A percentile compares a stretch with the other conserved stretches of the same genome.
These are phyloP conservation scores for Citrus reticulata DNA, from an alignment of 345 rosid species.

Conservation along the genomic window DNA sequence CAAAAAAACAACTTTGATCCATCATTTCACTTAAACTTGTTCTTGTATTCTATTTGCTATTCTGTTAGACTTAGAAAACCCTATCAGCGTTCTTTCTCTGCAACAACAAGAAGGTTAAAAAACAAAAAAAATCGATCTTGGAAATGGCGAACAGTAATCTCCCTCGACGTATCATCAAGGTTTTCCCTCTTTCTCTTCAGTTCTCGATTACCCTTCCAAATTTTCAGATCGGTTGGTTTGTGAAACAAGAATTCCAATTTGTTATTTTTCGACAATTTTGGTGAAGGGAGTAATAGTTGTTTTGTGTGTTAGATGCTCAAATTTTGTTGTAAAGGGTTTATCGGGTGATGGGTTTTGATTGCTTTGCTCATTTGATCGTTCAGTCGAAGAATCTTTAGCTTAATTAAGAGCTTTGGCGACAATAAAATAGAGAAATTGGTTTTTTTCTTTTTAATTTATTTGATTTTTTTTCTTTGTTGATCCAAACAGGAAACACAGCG, in stretches of 20 bases:
- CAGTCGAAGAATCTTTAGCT: conserved; percentile 1
- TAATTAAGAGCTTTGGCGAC: not conserved
- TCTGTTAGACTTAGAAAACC: not conserved
- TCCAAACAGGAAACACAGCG: conserved; percentile 90
- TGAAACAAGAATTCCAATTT: not conserved
- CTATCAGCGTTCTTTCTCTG: conserved; percentile 8
- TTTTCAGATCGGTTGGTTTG: conserved; percentile 7
- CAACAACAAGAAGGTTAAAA: not conserved
- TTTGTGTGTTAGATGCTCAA: not conserved
- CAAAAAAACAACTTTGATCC: too few species aligned
- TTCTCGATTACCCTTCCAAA: conserved; percentile 17
- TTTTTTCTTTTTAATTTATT: not conserved
- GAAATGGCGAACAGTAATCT: conserved; percentile 92
- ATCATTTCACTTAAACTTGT: too few species aligned
- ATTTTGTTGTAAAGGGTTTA: not conserved
- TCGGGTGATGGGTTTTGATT: not conserved
- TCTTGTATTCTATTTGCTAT: not conserved
- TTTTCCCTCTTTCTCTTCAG: conserved; percentile 20
- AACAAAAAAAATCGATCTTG: conserved; percentile 1
- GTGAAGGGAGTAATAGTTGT: not conserved
- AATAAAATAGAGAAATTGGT: not conserved
- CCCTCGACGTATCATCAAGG: conserved; percentile 97
- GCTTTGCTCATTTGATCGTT: not conserved
- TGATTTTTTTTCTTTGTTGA: conserved; percentile 4
- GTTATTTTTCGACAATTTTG: not conserved